Conservation (phyloP, 345 rosid species). For the Salix caprea region DNA sequence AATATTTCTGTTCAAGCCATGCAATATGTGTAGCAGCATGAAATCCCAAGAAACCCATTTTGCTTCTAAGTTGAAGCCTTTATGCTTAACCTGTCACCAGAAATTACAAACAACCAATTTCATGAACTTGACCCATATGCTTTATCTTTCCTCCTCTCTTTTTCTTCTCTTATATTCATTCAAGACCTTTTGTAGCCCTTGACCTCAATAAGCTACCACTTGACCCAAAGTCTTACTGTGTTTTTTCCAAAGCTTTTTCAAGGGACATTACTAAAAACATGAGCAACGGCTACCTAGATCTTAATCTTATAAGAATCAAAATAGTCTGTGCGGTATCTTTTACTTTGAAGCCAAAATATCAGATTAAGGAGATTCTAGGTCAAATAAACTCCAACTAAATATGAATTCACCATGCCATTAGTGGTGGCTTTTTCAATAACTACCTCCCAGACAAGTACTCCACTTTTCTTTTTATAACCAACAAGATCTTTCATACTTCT, state of each 20-base stretch:
- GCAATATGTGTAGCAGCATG: not conserved
- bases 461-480: no score
- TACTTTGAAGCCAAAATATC: not conserved
- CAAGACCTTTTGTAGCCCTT: not conserved
- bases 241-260: not conserved
- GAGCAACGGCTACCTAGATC: not conserved
- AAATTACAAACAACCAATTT: not conserved
- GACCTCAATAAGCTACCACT: not conserved
- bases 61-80: not conserved
- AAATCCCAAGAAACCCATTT: not conserved
- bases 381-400: no score
- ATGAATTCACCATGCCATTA: no score
- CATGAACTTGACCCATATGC: not conserved
- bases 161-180: no score
- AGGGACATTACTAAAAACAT: no score
- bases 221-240: no score
- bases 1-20: not conserved
- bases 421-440: no score
- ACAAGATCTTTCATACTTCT: no score
- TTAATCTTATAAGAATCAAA: not conserved
- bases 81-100: not conserved
- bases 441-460: no score
- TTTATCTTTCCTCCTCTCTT: not conserved
- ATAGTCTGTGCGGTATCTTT: not conserved
- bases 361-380: not conserved